phyloP scores from a whole-genome alignment of 495 filamentous ascomycete genomes.

The Baudoinia panamericana region DNA sequence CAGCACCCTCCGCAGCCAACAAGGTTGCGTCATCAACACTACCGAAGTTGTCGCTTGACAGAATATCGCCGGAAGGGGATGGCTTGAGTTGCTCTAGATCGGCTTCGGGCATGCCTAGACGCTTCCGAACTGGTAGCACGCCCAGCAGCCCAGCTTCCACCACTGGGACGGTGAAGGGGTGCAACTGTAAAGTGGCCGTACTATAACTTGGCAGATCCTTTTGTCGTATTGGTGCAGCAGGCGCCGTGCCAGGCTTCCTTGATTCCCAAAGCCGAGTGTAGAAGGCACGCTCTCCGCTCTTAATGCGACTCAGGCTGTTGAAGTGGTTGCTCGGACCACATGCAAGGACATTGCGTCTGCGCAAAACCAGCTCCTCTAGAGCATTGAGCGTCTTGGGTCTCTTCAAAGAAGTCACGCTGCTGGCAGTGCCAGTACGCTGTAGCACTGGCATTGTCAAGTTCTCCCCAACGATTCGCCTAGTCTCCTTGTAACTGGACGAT shows the following conservation, averaged over 20 bases:
- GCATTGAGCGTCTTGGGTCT: too few species aligned
- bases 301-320: slow-evolving; percentile 53
- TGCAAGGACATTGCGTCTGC: too few species aligned
- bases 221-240: slow-evolving; percentile 11
- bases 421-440: slow-evolving; percentile 5
- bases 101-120: too few species aligned
- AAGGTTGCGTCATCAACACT: slow-evolving; percentile 5
- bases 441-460: slow-evolving; percentile 1
- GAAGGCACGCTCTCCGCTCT: slow-evolving; percentile 38
- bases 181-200: too few species aligned
- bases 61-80: too few species aligned
- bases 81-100: too few species aligned
- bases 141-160: slow-evolving; percentile 4
- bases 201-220: too few species aligned
- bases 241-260: slow-evolving; percentile 2
- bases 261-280: slow-evolving; percentile 16
- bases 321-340: too few species aligned
- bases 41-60: slow-evolving; percentile 13
- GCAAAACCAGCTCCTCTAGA: too few species aligned
- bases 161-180: not conserved
- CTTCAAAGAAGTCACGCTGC: not conserved
- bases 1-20: not conserved
- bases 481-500: too few species aligned
- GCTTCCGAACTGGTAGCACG: too few species aligned
- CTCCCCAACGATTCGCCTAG: too few species aligned